Evolutionary conservation across 371 early-diverging fungal genomes (phyloP), one percentile per base, ranked within the genome.

Genomic region (Cokeromyces recurvatus): DNA sequence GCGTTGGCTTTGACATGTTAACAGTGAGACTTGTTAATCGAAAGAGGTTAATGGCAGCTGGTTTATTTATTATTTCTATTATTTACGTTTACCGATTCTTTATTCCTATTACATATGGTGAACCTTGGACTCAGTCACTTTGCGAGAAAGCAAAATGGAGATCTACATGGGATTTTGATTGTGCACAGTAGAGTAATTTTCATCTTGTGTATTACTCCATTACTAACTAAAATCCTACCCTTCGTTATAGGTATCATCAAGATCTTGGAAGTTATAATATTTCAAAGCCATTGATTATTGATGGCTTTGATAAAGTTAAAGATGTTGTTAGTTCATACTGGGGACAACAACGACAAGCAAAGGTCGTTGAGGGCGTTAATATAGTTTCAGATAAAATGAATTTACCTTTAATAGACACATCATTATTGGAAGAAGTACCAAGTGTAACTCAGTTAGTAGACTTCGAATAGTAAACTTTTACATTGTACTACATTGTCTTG

Each of bases 101-200:
- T 52, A 70, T 88, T 29, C 91, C 94, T 5, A 52, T 97, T 14
- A 80, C 88, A 1, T 97, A 95, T 67, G 95, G 92, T 42, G 78
- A 80, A 11, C 64, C 81, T 14, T 92, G 94, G 82, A 79, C 87
- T 2, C 75, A 78, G 43, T 55, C 71, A 21, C 78, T 79, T 14
- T 86, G 86, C 51, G 59, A 84, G 51, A 61, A 73, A 15, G 77
- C 85, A 46, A 94, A 92, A 67, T 86, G 90, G 87, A 55, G 90
- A 41, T 67, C 63, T 12, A 78, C 86, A 1, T 97, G 98, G 98
- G 71, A 74, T 42, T 73, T 73, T 40, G 70, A 73, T 42, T 73
- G 74, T 50, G 54, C 54, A 4, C 65, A 59, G 74, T 58, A 49
- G n/a, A 55, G 55, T 47, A 3, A 24, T 39, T 34, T 14, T 34